Evolutionary conservation across 164 flowering plant species (phyloP).

Genomic region (Litsea cubeba): DNA sequence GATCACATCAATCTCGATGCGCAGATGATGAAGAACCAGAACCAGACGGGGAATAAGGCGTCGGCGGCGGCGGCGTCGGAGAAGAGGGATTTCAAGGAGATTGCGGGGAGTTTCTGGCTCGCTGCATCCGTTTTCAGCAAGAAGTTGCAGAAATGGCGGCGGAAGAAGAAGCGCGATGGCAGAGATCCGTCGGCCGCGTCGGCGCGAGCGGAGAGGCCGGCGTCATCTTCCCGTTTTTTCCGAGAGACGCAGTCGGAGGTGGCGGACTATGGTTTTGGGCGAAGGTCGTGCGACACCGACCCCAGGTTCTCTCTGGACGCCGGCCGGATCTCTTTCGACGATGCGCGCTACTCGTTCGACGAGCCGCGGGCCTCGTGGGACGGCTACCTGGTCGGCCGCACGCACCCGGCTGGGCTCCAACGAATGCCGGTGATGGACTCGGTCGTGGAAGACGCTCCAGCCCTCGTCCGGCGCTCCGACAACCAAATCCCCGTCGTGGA

Average conservation of each 20-base stretch:
- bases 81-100: slow-evolving; percentile 54
- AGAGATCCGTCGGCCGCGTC: slow-evolving; percentile 10
- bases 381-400: slow-evolving; percentile 56
- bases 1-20: slow-evolving; percentile 16
- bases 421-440: slow-evolving; percentile 71
- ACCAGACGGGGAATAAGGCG: slow-evolving; percentile 18
- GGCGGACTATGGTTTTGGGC: slow-evolving; percentile 81
- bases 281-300: slow-evolving; percentile 63
- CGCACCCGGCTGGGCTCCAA: slow-evolving; percentile 13
- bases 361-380: slow-evolving; percentile 98
- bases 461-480: slow-evolving; percentile 41
- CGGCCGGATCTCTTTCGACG: slow-evolving; percentile 59
- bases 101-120: slow-evolving; percentile 64
- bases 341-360: slow-evolving; percentile 63
- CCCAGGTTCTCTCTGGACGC: slow-evolving; percentile 45
- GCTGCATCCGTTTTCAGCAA: slow-evolving; percentile 86
- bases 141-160: slow-evolving; percentile 81
- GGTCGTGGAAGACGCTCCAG: slow-evolving; percentile 67
- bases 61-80: slow-evolving; percentile 23
- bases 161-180: slow-evolving; percentile 52
- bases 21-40: slow-evolving; percentile 73
- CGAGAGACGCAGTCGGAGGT: slow-evolving; percentile 76
- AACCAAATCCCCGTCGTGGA: slow-evolving; percentile 76
- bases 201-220: slow-evolving; percentile 34
- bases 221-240: slow-evolving; percentile 36